These are phyloP conservation scores for Cystoisospora suis DNA, from an alignment of 169 alveolate species.

Conservation along the genomic window DNA sequence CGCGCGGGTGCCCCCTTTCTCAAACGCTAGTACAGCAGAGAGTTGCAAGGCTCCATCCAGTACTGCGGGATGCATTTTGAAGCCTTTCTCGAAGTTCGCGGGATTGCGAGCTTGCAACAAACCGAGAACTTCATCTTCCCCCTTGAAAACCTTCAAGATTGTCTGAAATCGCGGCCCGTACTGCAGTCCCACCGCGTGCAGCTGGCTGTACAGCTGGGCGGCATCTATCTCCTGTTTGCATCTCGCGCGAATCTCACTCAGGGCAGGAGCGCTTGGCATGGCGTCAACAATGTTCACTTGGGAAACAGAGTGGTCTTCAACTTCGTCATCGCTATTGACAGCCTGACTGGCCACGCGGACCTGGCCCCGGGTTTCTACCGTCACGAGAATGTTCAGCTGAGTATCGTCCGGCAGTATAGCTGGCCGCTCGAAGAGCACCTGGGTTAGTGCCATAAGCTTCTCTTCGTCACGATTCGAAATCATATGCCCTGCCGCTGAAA, in stretches of 20 bases:
- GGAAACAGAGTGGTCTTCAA: conserved; percentile 33
- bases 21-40: conserved; percentile 56
- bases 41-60: conserved; percentile 78
- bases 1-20: conserved; percentile 48
- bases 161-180: conserved; percentile 76
- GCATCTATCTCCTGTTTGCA: conserved; percentile 42
- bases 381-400: background rate
- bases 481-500: conserved; percentile 39
- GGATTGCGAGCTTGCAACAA: conserved; percentile 36
- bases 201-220: conserved; percentile 53
- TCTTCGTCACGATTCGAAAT: background rate
- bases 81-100: conserved; percentile 67
- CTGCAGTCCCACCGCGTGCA: conserved; percentile 67
- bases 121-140: conserved; percentile 62
- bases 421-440: conserved; percentile 61
- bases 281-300: conserved; percentile 31
- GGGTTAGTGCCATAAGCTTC: conserved; percentile 35
- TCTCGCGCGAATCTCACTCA: conserved; percentile 21
- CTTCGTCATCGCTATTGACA: conserved; percentile 25
- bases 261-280: background rate
- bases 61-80: conserved; percentile 74
- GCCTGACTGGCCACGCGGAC: conserved; percentile 49
- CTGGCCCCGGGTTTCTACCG: conserved; percentile 39
- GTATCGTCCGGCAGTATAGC: conserved; percentile 16
- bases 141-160: conserved; percentile 54